These are phyloP conservation scores for Bromus sterilis DNA, from an alignment of 176 grass and related monocot genomes.

Conservation along the genomic window DNA sequence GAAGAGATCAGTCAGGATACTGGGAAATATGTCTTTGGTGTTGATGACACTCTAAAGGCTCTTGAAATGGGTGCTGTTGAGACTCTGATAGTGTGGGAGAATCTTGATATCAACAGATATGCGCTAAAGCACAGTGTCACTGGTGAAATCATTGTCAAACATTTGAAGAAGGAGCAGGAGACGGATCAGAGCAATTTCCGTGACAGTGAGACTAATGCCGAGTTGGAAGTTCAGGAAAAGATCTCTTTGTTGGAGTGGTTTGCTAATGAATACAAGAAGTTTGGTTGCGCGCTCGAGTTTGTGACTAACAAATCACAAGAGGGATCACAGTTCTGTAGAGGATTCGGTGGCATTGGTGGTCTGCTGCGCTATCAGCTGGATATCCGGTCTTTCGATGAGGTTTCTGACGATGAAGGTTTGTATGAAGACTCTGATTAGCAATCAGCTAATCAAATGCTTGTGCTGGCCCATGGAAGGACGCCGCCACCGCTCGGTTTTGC, in stretches of 20 bases:
- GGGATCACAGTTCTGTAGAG: constrained; percentile 48
- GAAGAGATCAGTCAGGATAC: constrained; percentile 58
- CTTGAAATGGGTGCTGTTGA: constrained; percentile 58
- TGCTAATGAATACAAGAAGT: constrained; percentile 54
- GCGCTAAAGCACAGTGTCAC: constrained; percentile 30
- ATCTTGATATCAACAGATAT: constrained; percentile 43
- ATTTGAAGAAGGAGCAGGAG: constrained; percentile 51
- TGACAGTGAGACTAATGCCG: constrained; percentile 22
- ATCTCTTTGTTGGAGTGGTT: constrained; percentile 44
- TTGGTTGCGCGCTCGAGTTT: constrained; percentile 42
- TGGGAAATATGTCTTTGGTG: constrained; percentile 45
- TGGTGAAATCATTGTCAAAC: constrained; percentile 28
- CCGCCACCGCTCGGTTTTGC: constrained; percentile 18
- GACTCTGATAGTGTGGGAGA: constrained; percentile 51
- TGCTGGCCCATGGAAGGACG: constrained; percentile 47
- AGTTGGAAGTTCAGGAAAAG: constrained; percentile 45
- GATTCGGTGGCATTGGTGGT: constrained; percentile 50
- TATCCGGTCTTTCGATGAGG: constrained; percentile 45
- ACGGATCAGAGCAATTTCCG: constrained; percentile 37
- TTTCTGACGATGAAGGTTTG: constrained; percentile 32
- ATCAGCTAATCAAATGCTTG: constrained; percentile 32
- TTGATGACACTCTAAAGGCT: constrained; percentile 46
- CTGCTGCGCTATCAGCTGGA: constrained; percentile 45
- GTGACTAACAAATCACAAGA: constrained; percentile 54
- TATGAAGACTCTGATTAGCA: constrained; percentile 53